Percentiles rank a stretch among this genome's conserved stretches.
Conservation (phyloP, 108 stramenopile genomes). For the Skeletonema grethae region DNA sequence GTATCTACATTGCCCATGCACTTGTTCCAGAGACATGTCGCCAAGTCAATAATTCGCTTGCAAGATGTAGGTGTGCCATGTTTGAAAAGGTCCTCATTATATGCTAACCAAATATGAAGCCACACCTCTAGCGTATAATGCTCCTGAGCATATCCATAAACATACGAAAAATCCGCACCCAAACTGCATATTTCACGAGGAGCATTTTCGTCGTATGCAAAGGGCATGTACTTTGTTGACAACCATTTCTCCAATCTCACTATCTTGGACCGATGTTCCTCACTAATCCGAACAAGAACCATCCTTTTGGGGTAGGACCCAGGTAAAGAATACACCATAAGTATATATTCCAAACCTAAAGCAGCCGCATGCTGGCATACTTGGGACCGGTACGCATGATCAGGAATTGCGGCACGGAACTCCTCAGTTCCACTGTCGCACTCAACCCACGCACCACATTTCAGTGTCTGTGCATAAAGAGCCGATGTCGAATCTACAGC, state of each 20-base stretch:
- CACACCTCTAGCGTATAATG: neutral
- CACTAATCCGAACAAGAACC: neutral
- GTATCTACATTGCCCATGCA: constrained; percentile 7
- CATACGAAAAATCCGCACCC: neutral
- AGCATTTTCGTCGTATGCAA: neutral
- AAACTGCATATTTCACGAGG: neutral
- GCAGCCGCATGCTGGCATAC: constrained; percentile 4
- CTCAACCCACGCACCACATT: neutral
- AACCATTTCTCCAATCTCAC: neutral
- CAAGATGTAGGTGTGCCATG: neutral
- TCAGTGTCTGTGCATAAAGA: neutral
- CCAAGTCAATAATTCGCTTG: neutral
- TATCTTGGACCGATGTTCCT: neutral
- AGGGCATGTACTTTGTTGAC: neutral
- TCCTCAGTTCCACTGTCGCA: neutral
- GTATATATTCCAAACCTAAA: neutral
- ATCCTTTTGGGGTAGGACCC: neutral
- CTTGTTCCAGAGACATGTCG: constrained; percentile 5
- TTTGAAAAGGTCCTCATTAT: neutral
- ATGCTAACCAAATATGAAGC: neutral
- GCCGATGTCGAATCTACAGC: neutral
- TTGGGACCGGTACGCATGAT: constrained; percentile 2
- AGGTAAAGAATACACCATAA: neutral
- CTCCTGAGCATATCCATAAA: constrained; percentile 1
- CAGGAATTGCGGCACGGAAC: neutral